These are phyloP conservation scores for Acacia melanoxylon DNA, from an alignment of 306 rosid species.

Conservation along the genomic window DNA sequence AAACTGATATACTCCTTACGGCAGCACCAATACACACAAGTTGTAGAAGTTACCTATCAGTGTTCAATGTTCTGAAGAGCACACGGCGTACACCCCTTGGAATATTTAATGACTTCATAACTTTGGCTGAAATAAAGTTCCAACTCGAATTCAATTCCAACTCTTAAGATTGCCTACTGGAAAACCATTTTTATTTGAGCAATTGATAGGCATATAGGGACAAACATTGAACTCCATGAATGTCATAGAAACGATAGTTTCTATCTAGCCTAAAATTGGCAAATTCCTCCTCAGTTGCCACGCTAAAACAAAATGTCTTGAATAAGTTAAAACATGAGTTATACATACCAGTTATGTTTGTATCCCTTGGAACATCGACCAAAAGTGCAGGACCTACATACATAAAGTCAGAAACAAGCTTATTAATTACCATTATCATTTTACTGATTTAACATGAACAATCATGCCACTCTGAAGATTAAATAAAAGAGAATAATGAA, in stretches of 20 bases:
- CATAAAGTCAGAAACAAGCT: constrained; percentile 13
- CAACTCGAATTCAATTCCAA: constrained; percentile 7
- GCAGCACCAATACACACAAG: not conserved
- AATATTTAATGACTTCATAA: constrained; percentile 71
- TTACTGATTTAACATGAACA: not conserved
- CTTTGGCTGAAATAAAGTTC: constrained; percentile 59
- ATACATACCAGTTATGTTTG: constrained; percentile 72
- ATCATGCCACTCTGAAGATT: not conserved
- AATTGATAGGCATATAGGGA: not conserved
- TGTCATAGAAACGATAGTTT: not conserved
- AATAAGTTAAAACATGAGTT: not conserved
- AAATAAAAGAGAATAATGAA: not conserved
- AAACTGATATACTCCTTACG: not conserved
- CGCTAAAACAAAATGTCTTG: not conserved
- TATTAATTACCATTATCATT: constrained; percentile 5
- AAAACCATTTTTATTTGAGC: not conserved
- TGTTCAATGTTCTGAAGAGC: constrained; percentile 77
- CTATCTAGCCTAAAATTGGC: not conserved
- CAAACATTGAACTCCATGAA: not conserved
- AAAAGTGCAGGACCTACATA: constrained; percentile 72
- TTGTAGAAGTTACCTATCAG: constrained; percentile 59
- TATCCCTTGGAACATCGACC: constrained; percentile 79
- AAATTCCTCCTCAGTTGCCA: constrained; percentile 7
- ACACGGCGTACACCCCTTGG: constrained; percentile 78
- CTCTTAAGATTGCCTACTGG: not conserved